These are phyloP conservation scores for Erodium maritimum DNA, from an alignment of 345 rosid genomes.

Conservation along the genomic window DNA sequence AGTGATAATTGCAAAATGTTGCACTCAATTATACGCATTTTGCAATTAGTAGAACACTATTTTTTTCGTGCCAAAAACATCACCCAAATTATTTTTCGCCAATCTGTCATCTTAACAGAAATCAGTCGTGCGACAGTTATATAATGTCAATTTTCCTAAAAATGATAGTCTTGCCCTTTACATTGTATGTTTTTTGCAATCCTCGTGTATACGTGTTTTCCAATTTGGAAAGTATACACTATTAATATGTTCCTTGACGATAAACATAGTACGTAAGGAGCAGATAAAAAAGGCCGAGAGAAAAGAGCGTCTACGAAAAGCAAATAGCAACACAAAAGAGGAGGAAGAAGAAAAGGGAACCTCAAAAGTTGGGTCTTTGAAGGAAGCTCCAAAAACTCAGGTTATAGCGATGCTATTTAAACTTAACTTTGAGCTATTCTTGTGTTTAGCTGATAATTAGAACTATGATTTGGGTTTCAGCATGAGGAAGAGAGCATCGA, in stretches of 20 bases:
- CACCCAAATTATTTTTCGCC: no score
- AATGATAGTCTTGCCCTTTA: no score
- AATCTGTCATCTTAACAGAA: no score
- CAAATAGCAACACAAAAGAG: conserved; percentile 23
- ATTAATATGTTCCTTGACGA: conserved; percentile 10
- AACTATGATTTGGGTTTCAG: conserved; percentile 5
- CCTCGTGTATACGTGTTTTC: no score
- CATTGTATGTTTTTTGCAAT: background rate
- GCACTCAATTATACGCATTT: no score
- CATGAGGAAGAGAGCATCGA: conserved; percentile 38
- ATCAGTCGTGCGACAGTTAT: no score
- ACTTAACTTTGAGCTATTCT: background rate
- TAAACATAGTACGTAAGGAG: conserved; percentile 60
- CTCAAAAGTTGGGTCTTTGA: conserved; percentile 28
- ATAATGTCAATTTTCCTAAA: no score
- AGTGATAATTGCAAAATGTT: no score
- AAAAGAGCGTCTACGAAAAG: conserved; percentile 57
- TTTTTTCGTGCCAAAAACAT: no score
- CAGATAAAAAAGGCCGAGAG: conserved; percentile 79
- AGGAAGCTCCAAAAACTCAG: conserved; percentile 48
- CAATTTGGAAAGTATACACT: no score
- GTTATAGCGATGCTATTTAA: conserved; percentile 20
- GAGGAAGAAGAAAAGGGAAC: conserved; percentile 21
- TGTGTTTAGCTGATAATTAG: background rate
- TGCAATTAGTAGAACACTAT: no score